Percentiles rank a stretch among this genome's conserved stretches.
phyloP scores from a whole-genome alignment of 179 eudicot species.

The Amaranthus tricolor region DNA sequence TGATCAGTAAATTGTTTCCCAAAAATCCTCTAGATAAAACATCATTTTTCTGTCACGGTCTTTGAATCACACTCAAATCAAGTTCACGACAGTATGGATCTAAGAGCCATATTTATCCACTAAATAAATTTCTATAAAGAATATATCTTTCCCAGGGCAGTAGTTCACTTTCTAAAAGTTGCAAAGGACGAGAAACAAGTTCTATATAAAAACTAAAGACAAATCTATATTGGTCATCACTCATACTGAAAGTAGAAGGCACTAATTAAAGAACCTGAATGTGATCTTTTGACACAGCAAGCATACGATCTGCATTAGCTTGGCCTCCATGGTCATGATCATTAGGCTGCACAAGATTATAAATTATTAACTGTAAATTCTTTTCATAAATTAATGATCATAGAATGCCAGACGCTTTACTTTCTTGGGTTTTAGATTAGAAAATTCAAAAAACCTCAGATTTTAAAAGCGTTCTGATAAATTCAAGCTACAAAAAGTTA shows the following conservation, averaged over 20 bases:
- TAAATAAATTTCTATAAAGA: not conserved
- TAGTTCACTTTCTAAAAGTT: not conserved
- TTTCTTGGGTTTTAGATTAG: not conserved
- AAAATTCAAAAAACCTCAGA: not conserved
- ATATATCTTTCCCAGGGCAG: not conserved
- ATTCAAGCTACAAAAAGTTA: not conserved
- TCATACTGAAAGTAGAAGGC: not conserved
- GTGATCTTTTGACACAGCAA: constrained; percentile 76
- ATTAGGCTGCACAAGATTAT: constrained; percentile 63
- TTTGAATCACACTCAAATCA: not conserved
- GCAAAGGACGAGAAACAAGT: not conserved
- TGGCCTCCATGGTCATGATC: constrained; percentile 74
- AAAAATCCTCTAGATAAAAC: not conserved
- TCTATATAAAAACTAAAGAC: not conserved
- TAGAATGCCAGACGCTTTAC: not conserved
- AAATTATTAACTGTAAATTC: not conserved
- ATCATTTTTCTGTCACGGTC: not conserved
- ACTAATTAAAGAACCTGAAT: constrained; percentile 58
- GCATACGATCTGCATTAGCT: constrained; percentile 61
- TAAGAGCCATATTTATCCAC: not conserved
- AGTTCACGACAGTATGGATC: not conserved
- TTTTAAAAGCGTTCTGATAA: not conserved
- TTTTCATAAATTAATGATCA: not conserved
- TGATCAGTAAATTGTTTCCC: not conserved
- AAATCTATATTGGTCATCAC: not conserved